Percentiles rank a stretch among this genome's conserved stretches.
Evolutionary conservation across 371 early-diverging fungal genomes (phyloP).

Genomic region (Entomophthora muscae): DNA sequence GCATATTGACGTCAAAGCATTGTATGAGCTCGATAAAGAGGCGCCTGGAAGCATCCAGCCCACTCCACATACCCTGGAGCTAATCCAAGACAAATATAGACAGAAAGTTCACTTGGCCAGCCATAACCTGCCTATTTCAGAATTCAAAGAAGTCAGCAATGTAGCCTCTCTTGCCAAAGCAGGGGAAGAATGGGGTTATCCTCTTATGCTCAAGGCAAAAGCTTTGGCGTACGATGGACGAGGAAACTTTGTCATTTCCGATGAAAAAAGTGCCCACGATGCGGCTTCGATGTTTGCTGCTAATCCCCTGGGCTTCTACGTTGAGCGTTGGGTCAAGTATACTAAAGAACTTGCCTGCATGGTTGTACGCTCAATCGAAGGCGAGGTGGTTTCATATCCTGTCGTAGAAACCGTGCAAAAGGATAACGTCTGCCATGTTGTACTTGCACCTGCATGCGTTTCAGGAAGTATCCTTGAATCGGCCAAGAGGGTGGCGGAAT

Average conservation of each 20-base stretch:
- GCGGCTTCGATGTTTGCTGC: slow-evolving; percentile 31
- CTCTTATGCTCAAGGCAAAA: slow-evolving; percentile 86
- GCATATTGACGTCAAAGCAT: slow-evolving; percentile 71
- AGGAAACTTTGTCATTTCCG: slow-evolving; percentile 69
- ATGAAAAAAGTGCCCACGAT: slow-evolving; percentile 29
- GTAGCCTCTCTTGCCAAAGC: slow-evolving; percentile 26
- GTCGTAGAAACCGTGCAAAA: slow-evolving; percentile 90
- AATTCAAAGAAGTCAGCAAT: slow-evolving; percentile 38
- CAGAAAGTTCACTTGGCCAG: slow-evolving; percentile 52
- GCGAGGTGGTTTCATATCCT: slow-evolving; percentile 68
- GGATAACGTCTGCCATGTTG: slow-evolving; percentile 85
- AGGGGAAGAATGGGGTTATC: slow-evolving; percentile 48
- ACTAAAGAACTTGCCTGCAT: slow-evolving; percentile 86
- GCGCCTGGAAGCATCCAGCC: slow-evolving; percentile 42
- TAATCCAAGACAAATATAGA: slow-evolving; percentile 89
- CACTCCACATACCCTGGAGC: slow-evolving; percentile 52
- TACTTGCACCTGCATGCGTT: slow-evolving; percentile 88
- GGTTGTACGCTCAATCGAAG: slow-evolving; percentile 73
- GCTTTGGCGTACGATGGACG: slow-evolving; percentile 90
- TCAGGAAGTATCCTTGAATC: slow-evolving; percentile 25
- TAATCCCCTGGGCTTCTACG: slow-evolving; percentile 48
- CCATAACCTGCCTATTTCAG: slow-evolving; percentile 49
- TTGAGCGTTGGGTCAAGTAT: slow-evolving; percentile 87
- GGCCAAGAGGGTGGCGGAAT: slow-evolving; percentile 63
- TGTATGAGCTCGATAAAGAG: slow-evolving; percentile 35